phyloP scores from a whole-genome alignment of 2,329 filamentous ascomycete genomes.

The Colletotrichum acutatum region DNA sequence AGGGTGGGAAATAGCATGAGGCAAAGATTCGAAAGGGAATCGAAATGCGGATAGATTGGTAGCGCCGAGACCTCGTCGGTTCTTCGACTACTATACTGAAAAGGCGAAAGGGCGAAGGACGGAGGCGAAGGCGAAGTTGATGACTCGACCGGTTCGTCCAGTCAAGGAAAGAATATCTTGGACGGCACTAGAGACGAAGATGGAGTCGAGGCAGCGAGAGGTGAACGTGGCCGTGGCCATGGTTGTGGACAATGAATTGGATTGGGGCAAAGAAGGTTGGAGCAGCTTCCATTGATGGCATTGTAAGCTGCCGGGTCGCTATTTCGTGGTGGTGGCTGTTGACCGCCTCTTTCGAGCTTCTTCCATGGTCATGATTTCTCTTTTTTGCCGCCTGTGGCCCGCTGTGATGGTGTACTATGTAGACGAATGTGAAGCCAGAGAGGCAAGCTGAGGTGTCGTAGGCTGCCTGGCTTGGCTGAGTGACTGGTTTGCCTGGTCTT shows the following conservation, averaged over 20 bases:
- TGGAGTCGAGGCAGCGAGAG: neutral
- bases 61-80: neutral
- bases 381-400: slow-evolving; percentile 1
- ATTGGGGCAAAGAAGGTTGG: slow-evolving; percentile 20
- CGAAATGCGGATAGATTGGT: neutral
- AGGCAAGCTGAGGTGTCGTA: slow-evolving; percentile 22
- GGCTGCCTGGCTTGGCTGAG: slow-evolving; percentile 1
- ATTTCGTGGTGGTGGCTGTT: neutral
- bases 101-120: slow-evolving; percentile 5
- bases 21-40: slow-evolving; percentile 8
- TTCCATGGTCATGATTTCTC: slow-evolving; percentile 8
- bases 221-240: neutral
- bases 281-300: slow-evolving; percentile 20
- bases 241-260: neutral
- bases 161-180: neutral
- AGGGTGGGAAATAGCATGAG: slow-evolving; percentile 10
- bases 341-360: slow-evolving; percentile 29
- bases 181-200: neutral
- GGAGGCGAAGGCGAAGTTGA: slow-evolving; percentile 23
- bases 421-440: neutral
- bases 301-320: neutral
- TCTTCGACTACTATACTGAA: neutral
- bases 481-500: slow-evolving; percentile 2
- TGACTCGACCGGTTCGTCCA: slow-evolving; percentile 19
- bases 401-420: neutral